Evolutionary conservation across 2,329 filamentous ascomycete genomes (phyloP).

Genomic region (Eutypa lata): DNA sequence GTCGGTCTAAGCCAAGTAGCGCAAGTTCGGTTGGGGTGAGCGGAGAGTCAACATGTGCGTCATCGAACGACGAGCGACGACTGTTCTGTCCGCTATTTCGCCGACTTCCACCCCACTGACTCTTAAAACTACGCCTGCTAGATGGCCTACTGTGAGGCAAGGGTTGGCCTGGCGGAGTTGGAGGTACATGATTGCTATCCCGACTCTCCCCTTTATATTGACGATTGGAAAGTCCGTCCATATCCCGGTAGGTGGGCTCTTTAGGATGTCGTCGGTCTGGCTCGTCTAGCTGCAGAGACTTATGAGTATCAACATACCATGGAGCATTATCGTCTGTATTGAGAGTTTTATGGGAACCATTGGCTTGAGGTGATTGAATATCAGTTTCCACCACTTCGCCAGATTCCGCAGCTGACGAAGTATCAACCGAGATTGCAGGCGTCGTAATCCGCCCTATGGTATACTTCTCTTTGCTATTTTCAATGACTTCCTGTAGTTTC

Average conservation of each 20-base stretch:
- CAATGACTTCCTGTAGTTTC: conserved; percentile 13
- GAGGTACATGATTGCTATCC: conserved; percentile 1
- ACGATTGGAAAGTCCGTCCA: not conserved
- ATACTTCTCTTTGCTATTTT: conserved; percentile 6
- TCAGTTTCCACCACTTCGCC: conserved; percentile 1
- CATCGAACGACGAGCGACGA: conserved; percentile 19
- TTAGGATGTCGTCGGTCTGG: not conserved
- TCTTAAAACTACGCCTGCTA: conserved; percentile 12
- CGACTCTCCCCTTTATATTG: not conserved
- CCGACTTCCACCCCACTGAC: conserved; percentile 6
- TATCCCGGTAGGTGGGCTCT: not conserved
- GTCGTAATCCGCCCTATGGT: conserved; percentile 4
- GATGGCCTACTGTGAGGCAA: conserved; percentile 8
- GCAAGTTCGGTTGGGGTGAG: conserved; percentile 27
- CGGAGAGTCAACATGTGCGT: conserved; percentile 18
- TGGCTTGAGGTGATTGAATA: not conserved
- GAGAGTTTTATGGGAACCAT: not conserved
- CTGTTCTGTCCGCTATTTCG: conserved; percentile 8
- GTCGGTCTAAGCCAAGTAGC: conserved; percentile 24
- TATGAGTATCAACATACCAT: not conserved
- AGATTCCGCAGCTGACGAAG: not conserved
- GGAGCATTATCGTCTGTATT: not conserved
- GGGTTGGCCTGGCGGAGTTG: conserved; percentile 4
- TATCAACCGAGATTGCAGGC: not conserved
- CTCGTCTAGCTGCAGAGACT: not conserved